These are phyloP conservation scores for Daedaleopsis sinensis DNA, from an alignment of 768 basidiomycete genomes.

Conservation along the genomic window DNA sequence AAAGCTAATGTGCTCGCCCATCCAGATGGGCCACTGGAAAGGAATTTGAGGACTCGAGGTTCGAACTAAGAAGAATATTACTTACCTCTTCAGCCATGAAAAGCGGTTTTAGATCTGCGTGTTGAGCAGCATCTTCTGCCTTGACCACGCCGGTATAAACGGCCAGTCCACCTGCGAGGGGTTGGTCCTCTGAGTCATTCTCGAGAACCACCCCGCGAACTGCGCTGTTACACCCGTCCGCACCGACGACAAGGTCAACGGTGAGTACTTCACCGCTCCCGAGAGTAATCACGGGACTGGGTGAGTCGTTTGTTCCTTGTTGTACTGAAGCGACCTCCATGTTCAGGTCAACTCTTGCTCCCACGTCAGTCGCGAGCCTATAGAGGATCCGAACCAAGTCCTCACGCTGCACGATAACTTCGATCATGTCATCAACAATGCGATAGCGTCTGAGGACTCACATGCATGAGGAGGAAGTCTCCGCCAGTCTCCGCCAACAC, in stretches of 20 bases:
- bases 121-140: conserved; percentile 22
- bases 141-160: conserved; percentile 48
- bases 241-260: conserved; percentile 62
- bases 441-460: too few species aligned
- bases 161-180: conserved; percentile 31
- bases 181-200: conserved; percentile 22
- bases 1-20: too few species aligned
- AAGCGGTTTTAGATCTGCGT: too few species aligned
- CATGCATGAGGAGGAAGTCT: neutral
- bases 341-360: conserved; percentile 50
- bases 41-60: too few species aligned
- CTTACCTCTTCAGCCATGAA: too few species aligned
- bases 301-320: conserved; percentile 19
- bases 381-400: conserved; percentile 41
- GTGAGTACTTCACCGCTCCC: conserved; percentile 45
- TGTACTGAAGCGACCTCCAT: conserved; percentile 20
- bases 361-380: conserved; percentile 47
- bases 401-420: conserved; percentile 46
- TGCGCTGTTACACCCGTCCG: conserved; percentile 55
- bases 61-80: too few species aligned
- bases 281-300: conserved; percentile 28
- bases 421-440: too few species aligned
- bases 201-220: conserved; percentile 37
- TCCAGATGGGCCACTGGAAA: too few species aligned
- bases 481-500: neutral